Conservation (phyloP, 2,329 filamentous ascomycete genomes). For the Fusarium sulawesiense region DNA sequence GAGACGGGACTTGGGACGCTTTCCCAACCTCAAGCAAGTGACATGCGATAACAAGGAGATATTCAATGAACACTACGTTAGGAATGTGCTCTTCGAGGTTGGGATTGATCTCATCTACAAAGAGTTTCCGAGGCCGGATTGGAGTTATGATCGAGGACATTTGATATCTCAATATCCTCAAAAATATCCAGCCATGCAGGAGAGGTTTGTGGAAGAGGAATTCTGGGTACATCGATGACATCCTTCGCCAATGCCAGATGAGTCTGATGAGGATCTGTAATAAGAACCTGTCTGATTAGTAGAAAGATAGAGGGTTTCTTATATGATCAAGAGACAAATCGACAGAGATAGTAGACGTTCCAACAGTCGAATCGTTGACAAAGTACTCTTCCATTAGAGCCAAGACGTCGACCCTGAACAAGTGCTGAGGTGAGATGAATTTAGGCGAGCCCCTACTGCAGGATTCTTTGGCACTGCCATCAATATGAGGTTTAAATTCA, state of each 20-base stretch:
- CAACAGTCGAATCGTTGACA: neutral
- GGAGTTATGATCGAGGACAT: neutral
- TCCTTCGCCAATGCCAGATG: neutral
- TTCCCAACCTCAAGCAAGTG: neutral
- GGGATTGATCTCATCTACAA: neutral
- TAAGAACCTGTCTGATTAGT: neutral
- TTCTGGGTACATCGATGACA: neutral
- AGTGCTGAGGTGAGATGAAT: constrained; percentile 25
- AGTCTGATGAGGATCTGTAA: neutral
- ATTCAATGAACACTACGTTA: neutral
- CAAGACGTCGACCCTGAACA: neutral
- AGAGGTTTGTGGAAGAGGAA: neutral
- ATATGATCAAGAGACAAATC: neutral
- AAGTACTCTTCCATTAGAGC: neutral
- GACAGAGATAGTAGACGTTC: neutral
- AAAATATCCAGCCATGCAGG: neutral
- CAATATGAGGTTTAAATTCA: neutral
- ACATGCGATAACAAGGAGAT: neutral
- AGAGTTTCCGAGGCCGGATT: neutral
- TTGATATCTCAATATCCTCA: neutral
- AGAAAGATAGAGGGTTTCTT: neutral
- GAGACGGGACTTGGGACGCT: neutral
- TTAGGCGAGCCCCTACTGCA: neutral
- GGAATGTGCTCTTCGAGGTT: neutral
- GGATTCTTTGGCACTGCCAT: neutral